Evolutionary conservation across 179 eudicot genomes (phyloP).

Genomic region (Spinacia oleracea): DNA sequence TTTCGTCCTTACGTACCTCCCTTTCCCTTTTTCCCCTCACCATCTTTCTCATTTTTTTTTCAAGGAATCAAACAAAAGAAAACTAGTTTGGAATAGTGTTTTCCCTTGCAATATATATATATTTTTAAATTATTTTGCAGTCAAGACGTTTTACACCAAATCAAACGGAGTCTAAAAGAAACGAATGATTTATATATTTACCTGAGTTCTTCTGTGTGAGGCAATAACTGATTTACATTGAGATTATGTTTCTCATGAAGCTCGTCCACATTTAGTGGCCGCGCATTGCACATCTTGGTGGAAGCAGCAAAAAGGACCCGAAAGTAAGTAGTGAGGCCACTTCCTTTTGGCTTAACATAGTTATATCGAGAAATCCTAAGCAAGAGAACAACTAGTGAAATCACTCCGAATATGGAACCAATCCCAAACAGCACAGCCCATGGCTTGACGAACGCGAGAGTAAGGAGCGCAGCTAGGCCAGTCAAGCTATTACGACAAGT

Average conservation of each 20-base stretch:
- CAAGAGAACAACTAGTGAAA: slow-evolving; percentile 34
- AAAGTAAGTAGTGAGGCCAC: slow-evolving; percentile 42
- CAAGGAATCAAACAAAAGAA: too few relatives aligned
- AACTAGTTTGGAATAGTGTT: too few relatives aligned
- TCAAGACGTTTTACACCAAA: too few relatives aligned
- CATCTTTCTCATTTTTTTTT: too few relatives aligned
- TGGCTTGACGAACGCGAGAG: slow-evolving; percentile 41
- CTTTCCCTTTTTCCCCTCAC: too few relatives aligned
- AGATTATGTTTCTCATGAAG: slow-evolving; percentile 27
- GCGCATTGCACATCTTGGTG: slow-evolving; percentile 26
- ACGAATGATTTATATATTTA: too few relatives aligned
- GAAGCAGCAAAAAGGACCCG: slow-evolving; percentile 46
- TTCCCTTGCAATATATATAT: too few relatives aligned
- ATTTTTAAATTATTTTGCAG: too few relatives aligned
- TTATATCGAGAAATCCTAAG: slow-evolving; percentile 24
- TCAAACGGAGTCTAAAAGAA: too few relatives aligned
- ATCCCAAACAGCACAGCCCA: slow-evolving; percentile 50
- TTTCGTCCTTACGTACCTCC: too few relatives aligned
- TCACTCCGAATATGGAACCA: slow-evolving; percentile 35
- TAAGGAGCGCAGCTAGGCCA: slow-evolving; percentile 32
- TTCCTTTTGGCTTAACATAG: slow-evolving; percentile 34
- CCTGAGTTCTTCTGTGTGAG: slow-evolving; percentile 44
- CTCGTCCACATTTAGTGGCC: slow-evolving; percentile 28
- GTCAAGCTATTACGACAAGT: slow-evolving; percentile 12
- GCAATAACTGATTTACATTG: slow-evolving; percentile 4